phyloP scores from a whole-genome alignment of 2,329 filamentous ascomycete genomes.

The Coniella lustricola region DNA sequence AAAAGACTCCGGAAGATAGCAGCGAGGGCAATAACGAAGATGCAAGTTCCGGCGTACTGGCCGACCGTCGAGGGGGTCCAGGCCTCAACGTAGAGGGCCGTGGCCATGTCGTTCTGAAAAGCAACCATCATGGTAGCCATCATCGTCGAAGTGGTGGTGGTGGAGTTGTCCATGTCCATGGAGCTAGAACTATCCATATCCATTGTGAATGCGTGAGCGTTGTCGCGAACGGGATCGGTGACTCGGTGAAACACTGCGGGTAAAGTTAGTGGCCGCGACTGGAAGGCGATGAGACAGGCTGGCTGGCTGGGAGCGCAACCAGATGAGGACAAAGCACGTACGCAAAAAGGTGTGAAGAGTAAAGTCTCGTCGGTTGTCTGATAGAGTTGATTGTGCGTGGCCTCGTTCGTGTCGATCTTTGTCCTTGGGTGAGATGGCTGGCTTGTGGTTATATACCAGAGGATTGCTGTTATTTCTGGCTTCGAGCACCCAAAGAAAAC shows the following conservation, averaged over 20 bases:
- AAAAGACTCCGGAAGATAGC: constrained; percentile 63
- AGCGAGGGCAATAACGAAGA: constrained; percentile 78
- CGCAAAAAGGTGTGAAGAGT: neutral
- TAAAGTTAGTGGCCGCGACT: too few species aligned
- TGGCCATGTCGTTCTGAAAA: constrained; percentile 53
- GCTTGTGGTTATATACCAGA: neutral
- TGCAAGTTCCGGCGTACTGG: constrained; percentile 80
- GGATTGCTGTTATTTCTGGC: neutral
- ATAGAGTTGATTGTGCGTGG: too few species aligned
- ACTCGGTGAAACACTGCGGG: neutral
- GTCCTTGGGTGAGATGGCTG: neutral
- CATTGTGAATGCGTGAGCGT: constrained; percentile 12
- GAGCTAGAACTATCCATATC: constrained; percentile 14
- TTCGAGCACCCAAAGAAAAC: neutral
- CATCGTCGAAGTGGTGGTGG: constrained; percentile 15
- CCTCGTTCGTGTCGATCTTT: neutral
- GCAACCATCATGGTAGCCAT: constrained; percentile 43
- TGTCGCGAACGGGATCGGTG: neutral
- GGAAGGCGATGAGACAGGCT: too few species aligned
- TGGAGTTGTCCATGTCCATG: constrained; percentile 19
- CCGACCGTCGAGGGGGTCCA: constrained; percentile 70
- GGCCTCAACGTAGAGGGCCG: constrained; percentile 49
- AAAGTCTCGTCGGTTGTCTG: neutral
- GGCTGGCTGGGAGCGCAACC: too few species aligned
- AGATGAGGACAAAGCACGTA: too few species aligned